phyloP scores from a whole-genome alignment of 257 asterid species.

The Schizonepeta tenuifolia region DNA sequence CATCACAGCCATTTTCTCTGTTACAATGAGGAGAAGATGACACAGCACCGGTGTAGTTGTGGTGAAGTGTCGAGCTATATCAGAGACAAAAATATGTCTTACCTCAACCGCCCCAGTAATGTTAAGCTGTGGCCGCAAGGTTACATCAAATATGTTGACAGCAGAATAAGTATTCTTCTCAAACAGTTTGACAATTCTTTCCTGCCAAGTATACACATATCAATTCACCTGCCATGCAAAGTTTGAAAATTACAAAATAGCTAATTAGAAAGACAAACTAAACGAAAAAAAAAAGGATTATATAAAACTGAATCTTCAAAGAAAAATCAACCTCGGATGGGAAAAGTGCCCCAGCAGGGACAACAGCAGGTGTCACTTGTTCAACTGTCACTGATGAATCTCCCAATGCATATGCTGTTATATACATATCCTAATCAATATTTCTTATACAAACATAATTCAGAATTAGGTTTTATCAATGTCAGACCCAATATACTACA shows the following conservation, averaged over 20 bases:
- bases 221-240: constrained; percentile 53
- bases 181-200: constrained; percentile 83
- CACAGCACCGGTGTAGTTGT: neutral
- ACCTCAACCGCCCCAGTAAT: constrained; percentile 92
- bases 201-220: constrained; percentile 69
- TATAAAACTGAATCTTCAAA: neutral
- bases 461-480: neutral
- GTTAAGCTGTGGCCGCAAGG: constrained; percentile 88
- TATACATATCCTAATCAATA: constrained; percentile 11
- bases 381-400: constrained; percentile 87
- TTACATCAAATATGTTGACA: constrained; percentile 95
- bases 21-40: constrained; percentile 4
- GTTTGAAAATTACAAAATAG: constrained; percentile 33
- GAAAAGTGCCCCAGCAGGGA: constrained; percentile 72
- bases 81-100: neutral
- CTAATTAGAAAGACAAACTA: constrained; percentile 26
- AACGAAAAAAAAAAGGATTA: neutral
- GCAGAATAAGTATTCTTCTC: constrained; percentile 93
- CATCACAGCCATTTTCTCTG: constrained; percentile 19
- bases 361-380: constrained; percentile 76
- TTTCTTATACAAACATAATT: neutral
- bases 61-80: neutral
- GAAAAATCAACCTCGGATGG: constrained; percentile 73
- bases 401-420: constrained; percentile 86
- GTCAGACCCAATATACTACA: neutral